Conservation (phyloP, 352 stramenopile genomes). For the Blastocystis sp. region DNA sequence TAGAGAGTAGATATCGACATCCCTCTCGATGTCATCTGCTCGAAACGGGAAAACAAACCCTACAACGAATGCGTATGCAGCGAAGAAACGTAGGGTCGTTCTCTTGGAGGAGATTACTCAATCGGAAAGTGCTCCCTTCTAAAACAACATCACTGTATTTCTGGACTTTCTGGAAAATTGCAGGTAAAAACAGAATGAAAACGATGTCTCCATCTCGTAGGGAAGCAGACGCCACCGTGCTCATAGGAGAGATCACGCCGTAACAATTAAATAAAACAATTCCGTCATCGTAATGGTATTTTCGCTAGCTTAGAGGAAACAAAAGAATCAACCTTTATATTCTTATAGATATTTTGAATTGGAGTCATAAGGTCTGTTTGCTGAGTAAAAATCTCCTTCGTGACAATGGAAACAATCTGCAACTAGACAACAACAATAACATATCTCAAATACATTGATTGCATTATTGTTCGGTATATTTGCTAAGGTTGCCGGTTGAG, state of each 20-base stretch:
- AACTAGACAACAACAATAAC: neutral
- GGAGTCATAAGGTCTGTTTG: neutral
- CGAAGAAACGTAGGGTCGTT: neutral
- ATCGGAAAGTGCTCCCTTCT: too few species aligned
- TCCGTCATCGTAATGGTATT: neutral
- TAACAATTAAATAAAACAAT: neutral
- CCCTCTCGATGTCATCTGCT: neutral
- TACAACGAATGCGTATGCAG: constrained; percentile 12
- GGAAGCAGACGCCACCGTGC: neutral
- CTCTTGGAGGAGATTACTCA: neutral
- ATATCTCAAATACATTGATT: neutral
- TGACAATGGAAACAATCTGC: neutral
- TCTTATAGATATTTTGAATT: neutral
- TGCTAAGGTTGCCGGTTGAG: too few species aligned
- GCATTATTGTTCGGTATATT: neutral
- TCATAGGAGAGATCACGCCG: neutral
- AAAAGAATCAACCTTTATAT: neutral
- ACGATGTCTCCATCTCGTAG: neutral
- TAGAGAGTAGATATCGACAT: neutral
- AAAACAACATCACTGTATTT: neutral
- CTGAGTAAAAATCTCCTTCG: neutral
- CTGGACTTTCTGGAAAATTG: neutral
- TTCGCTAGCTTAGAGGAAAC: neutral
- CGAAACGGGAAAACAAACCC: neutral
- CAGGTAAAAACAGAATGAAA: neutral